These are phyloP conservation scores for Trichocomaceae sp. DNA, from an alignment of 2,329 filamentous ascomycete species.

Conservation along the genomic window DNA sequence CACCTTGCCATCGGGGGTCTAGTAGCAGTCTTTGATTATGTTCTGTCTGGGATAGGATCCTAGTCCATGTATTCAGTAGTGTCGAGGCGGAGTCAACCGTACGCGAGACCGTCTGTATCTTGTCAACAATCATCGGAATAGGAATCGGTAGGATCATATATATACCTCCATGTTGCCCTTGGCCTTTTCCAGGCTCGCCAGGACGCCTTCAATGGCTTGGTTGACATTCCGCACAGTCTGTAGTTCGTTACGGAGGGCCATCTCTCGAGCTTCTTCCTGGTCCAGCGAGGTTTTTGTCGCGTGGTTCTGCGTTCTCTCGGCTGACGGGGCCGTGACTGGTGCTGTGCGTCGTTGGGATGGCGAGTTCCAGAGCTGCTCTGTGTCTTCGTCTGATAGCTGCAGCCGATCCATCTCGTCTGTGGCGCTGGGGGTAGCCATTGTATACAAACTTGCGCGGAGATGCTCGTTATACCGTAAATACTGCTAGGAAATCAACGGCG, in stretches of 20 bases:
- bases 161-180: constrained; percentile 48
- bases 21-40: constrained; percentile 91
- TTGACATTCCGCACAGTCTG: constrained; percentile 82
- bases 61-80: constrained; percentile 89
- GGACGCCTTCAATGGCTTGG: constrained; percentile 64
- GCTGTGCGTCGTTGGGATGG: constrained; percentile 40
- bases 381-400: constrained; percentile 49
- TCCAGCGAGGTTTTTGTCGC: constrained; percentile 53
- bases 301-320: constrained; percentile 26
- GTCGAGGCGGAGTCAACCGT: constrained; percentile 84
- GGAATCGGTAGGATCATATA: constrained; percentile 11
- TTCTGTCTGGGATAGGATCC: constrained; percentile 92
- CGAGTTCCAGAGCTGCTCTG: constrained; percentile 54
- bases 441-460: neutral
- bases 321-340: constrained; percentile 24
- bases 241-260: constrained; percentile 68
- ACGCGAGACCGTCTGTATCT: constrained; percentile 64
- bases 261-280: constrained; percentile 62
- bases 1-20: constrained; percentile 82
- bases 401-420: constrained; percentile 48
- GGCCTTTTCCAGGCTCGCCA: constrained; percentile 41
- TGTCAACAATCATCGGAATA: constrained; percentile 12
- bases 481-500: neutral
- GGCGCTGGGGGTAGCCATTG: constrained; percentile 30
- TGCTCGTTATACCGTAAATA: too few relatives aligned